These are phyloP conservation scores for Aspergillus alliaceus DNA, from an alignment of 2,329 filamentous ascomycete species.

Conservation along the genomic window DNA sequence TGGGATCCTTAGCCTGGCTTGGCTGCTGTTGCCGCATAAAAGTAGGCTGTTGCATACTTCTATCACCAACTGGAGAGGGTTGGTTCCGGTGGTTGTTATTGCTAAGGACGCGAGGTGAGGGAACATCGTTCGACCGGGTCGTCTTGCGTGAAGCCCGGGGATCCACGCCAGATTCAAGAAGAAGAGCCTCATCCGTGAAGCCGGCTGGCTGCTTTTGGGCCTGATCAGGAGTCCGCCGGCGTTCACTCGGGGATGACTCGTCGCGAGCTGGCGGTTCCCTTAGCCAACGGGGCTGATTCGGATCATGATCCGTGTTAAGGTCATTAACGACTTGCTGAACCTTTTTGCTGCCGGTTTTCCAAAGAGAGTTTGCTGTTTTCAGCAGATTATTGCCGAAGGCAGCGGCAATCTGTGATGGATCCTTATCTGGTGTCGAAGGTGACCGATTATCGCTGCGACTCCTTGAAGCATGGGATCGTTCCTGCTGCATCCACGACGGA, in stretches of 20 bases:
- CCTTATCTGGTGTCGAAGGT: constrained; percentile 60
- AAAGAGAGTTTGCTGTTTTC: constrained; percentile 91
- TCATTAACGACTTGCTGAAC: constrained; percentile 90
- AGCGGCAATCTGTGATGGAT: constrained; percentile 77
- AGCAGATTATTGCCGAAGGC: constrained; percentile 80
- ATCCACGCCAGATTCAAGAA: constrained; percentile 33
- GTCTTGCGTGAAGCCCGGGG: constrained; percentile 27
- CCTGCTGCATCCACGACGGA: constrained; percentile 66
- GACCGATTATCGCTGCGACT: constrained; percentile 31
- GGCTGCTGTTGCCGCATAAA: constrained; percentile 57
- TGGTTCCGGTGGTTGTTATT: constrained; percentile 23
- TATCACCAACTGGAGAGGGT: constrained; percentile 23
- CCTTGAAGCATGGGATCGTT: constrained; percentile 28
- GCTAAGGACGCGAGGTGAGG: constrained; percentile 17
- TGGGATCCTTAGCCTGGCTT: constrained; percentile 47
- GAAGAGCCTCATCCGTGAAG: constrained; percentile 60
- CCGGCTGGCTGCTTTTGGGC: constrained; percentile 20
- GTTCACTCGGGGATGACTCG: constrained; percentile 18
- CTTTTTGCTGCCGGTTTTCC: constrained; percentile 92
- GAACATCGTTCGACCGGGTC: constrained; percentile 24
- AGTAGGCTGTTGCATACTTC: constrained; percentile 41
- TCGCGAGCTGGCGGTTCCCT: constrained; percentile 58
- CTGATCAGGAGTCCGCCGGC: constrained; percentile 20
- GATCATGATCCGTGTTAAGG: constrained; percentile 70
- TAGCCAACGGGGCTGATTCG: constrained; percentile 94